A percentile compares a stretch with the other conserved stretches of the same genome.
Evolutionary conservation across 331 rosid species (phyloP).

Genomic region (Dryas integrifolia): DNA sequence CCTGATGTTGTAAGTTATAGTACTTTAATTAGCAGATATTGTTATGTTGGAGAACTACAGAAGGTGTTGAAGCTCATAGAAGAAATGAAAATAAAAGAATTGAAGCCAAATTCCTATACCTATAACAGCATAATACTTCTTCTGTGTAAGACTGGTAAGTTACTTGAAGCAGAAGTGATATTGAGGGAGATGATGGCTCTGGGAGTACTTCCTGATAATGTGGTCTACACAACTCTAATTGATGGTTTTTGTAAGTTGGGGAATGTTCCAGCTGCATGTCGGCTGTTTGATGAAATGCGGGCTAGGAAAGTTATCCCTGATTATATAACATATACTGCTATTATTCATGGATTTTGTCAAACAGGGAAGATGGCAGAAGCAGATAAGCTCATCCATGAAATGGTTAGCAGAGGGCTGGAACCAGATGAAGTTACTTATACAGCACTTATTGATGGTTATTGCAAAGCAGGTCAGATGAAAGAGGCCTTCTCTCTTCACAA

Average conservation of each 20-base stretch:
- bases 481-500: slow-evolving; percentile 79
- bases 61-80: slow-evolving; percentile 66
- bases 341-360: slow-evolving; percentile 72
- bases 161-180: slow-evolving; percentile 52
- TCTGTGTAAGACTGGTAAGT: slow-evolving; percentile 58
- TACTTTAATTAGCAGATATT: slow-evolving; percentile 65
- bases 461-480: slow-evolving; percentile 72
- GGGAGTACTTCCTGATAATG: slow-evolving; percentile 61
- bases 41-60: slow-evolving; percentile 53
- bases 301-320: slow-evolving; percentile 62
- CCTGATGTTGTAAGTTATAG: slow-evolving; percentile 85
- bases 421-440: slow-evolving; percentile 86
- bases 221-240: slow-evolving; percentile 72
- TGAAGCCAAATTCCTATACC: slow-evolving; percentile 58
- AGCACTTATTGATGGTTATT: slow-evolving; percentile 68
- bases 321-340: slow-evolving; percentile 59
- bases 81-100: slow-evolving; percentile 63
- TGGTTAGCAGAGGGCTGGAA: slow-evolving; percentile 55
- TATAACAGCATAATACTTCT: slow-evolving; percentile 59
- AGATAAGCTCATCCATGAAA: slow-evolving; percentile 46
- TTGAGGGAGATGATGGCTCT: slow-evolving; percentile 56
- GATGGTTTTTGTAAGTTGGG: slow-evolving; percentile 66
- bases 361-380: slow-evolving; percentile 68
- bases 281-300: slow-evolving; percentile 66
- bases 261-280: slow-evolving; percentile 48